Evolutionary conservation across 495 filamentous ascomycete genomes (phyloP).

Genomic region (Parathielavia hyrcaniae): DNA sequence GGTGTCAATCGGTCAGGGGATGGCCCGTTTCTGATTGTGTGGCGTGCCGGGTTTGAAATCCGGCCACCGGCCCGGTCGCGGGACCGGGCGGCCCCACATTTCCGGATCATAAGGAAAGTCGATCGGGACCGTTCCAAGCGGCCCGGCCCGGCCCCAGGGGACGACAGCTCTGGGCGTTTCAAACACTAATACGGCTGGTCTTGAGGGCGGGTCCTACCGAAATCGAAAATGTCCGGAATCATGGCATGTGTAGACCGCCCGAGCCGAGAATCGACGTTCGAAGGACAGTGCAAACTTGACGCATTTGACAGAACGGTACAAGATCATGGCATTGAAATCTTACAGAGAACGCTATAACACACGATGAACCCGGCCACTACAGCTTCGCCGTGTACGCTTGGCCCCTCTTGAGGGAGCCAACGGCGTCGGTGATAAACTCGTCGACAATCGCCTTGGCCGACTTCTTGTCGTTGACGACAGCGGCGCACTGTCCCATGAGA

Average conservation of each 20-base stretch:
- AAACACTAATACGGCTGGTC: not conserved
- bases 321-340: constrained; percentile 9
- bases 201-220: not conserved
- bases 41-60: constrained; percentile 13
- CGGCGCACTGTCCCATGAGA: constrained; percentile 95
- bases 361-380: constrained; percentile 2
- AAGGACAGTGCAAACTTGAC: not conserved
- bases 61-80: constrained; percentile 7
- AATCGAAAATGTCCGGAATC: not conserved
- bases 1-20: not conserved
- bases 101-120: not conserved
- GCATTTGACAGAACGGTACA: constrained; percentile 1
- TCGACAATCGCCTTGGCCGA: constrained; percentile 87
- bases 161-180: constrained; percentile 3
- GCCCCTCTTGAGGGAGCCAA: constrained; percentile 32
- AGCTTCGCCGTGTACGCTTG: constrained; percentile 25
- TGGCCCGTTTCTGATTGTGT: constrained; percentile 3
- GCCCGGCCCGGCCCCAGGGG: not conserved
- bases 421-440: constrained; percentile 84
- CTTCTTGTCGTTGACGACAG: constrained; percentile 90
- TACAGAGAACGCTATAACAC: constrained; percentile 8
- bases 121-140: not conserved
- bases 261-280: not conserved
- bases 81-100: constrained; percentile 4
- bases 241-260: not conserved